Evolutionary conservation across 495 filamentous ascomycete species (phyloP), one percentile per base, ranked within the genome.

Genomic region (Trypethelium eluteriae): DNA sequence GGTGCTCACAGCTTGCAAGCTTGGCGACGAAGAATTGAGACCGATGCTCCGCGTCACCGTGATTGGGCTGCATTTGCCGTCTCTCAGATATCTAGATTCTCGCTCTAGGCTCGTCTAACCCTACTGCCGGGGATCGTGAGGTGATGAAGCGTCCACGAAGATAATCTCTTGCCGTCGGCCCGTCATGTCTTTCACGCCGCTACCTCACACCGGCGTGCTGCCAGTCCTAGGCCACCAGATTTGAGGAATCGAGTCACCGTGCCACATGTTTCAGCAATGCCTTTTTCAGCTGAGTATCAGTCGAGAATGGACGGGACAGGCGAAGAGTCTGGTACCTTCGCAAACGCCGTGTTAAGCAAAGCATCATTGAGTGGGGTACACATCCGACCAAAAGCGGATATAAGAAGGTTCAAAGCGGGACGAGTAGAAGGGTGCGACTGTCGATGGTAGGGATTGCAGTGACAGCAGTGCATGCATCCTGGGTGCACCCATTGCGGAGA

Each of bases 41-140:
- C 10, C 32, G 53, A 59, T 18, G 36, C 25, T 34, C 7, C 18
- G 5, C 7, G 16, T 12, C 53, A 6, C 32, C 32, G 32, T 59
- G 53, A 59, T 59, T 59, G 53, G 53, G 14, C 18, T 36, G n/a
- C 53, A 59, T 59, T 36, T 59, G 53, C 18, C 53, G 53, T 36
- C 6, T 5, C 53, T 34, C 32, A 34, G 53, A 36, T 32, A 11
- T 36, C 18, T 35, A 14, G 11, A n/a, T 59, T 53, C 7, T 59
- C 53, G 53, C 7, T 35, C 36, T 36, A 18, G 53, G 36, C 10
- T 34, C 32, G 32, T 59, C 53, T 36, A 36, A 18, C 53, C 53
- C 32, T 34, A 18, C 6, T 35, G 11, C 32, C 18, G 53, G 18
- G 34, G 53, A 59, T 3, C n/a, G 10, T 11, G n/a, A 36, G 53